These are phyloP conservation scores for Venturia asperata DNA, from an alignment of 2,329 filamentous ascomycete species.

Conservation along the genomic window DNA sequence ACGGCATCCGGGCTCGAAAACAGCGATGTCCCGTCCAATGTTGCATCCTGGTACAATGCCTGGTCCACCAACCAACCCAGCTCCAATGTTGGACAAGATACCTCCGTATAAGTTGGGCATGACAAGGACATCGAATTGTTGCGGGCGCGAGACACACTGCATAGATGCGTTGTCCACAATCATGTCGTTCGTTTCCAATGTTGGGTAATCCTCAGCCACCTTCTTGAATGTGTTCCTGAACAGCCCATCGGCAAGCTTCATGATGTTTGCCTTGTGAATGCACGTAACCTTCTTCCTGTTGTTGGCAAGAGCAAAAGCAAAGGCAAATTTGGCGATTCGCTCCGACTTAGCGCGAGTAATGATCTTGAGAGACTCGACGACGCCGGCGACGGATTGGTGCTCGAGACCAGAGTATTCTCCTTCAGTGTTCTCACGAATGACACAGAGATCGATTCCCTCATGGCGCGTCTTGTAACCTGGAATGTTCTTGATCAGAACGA, in stretches of 20 bases:
- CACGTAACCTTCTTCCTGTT: constrained; percentile 99
- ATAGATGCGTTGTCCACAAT: constrained; percentile 99
- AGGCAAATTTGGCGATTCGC: constrained; percentile 98
- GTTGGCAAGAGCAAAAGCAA: constrained; percentile 96
- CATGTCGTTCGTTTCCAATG: constrained; percentile 96
- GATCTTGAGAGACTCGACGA: constrained; percentile 99
- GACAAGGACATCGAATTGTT: constrained; percentile 99
- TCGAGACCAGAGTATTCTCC: constrained; percentile 98
- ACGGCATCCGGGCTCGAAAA: constrained; percentile 98
- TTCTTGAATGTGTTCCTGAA: constrained; percentile 97
- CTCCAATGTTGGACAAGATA: constrained; percentile 97
- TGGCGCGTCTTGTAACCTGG: constrained; percentile 96
- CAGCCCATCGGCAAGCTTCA: constrained; percentile 98
- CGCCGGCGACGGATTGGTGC: constrained; percentile 92
- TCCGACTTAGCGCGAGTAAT: constrained; percentile 98
- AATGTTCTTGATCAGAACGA: constrained; percentile 99
- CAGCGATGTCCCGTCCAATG: constrained; percentile 96
- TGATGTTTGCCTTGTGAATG: constrained; percentile 99
- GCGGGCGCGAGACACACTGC: constrained; percentile 92
- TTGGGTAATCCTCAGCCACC: constrained; percentile 90
- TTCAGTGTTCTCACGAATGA: constrained; percentile 99
- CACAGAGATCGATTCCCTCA: constrained; percentile 95
- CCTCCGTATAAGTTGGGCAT: constrained; percentile 99
- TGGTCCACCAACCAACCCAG: constrained; percentile 91
- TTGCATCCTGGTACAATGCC: constrained; percentile 98